Evolutionary conservation across 257 asterid genomes (phyloP).

Genomic region (Nicotiana paniculata): DNA sequence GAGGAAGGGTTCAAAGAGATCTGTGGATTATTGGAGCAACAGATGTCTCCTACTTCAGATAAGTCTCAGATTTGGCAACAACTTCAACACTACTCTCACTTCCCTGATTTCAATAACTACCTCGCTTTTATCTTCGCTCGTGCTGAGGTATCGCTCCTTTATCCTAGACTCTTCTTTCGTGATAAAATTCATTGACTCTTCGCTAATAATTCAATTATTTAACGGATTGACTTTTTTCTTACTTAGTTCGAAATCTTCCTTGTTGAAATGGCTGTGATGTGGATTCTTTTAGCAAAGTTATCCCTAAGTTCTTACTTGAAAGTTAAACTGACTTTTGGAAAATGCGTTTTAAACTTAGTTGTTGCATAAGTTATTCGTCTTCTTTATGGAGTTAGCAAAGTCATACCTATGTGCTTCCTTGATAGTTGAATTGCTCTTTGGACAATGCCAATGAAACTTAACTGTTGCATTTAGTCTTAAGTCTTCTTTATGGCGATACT

Average conservation of each 20-base stretch:
- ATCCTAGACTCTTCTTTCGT: background rate
- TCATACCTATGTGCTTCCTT: background rate
- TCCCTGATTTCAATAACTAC: constrained; percentile 95
- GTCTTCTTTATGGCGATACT: background rate
- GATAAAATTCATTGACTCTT: background rate
- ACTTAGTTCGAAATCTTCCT: background rate
- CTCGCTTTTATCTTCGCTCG: constrained; percentile 86
- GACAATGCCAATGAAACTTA: constrained; percentile 5
- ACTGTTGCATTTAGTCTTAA: background rate
- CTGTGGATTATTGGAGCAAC: constrained; percentile 86
- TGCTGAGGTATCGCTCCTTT: constrained; percentile 47
- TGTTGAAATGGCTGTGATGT: background rate
- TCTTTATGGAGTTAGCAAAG: background rate
- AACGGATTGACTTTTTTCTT: background rate
- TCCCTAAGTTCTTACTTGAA: background rate
- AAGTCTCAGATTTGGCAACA: constrained; percentile 76
- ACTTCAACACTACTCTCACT: constrained; percentile 84
- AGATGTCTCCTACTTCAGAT: constrained; percentile 76
- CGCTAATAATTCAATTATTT: background rate
- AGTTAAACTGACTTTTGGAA: constrained; percentile 2
- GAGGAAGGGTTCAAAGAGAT: constrained; percentile 92
- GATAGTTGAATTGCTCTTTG: background rate
- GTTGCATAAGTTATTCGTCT: background rate
- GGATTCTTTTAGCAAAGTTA: background rate
- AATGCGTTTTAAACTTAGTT: constrained; percentile 5